Percentiles rank a stretch among this genome's conserved stretches.
Evolutionary conservation across 805 yeast species (phyloP).

Genomic region (Komagataella phaffii): DNA sequence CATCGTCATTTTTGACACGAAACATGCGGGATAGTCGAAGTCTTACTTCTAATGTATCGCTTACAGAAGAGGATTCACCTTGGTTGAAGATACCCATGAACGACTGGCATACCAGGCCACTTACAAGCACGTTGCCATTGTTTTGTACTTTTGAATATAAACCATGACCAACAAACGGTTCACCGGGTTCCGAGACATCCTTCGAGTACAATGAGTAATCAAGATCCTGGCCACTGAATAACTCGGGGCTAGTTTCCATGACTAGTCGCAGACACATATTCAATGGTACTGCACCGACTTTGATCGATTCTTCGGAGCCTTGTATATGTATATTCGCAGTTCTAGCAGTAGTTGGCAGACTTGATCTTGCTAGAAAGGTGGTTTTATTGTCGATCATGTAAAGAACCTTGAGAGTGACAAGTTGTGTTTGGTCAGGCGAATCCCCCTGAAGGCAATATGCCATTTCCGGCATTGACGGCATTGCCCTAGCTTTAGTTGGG

Average conservation of each 20-base stretch:
- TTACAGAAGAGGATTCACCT: conserved; percentile 9
- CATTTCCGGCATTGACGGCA: not conserved
- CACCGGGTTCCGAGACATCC: conserved; percentile 36
- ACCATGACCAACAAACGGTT: conserved; percentile 36
- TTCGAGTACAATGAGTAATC: conserved; percentile 33
- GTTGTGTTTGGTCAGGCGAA: not conserved
- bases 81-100: conserved; percentile 29
- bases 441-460: not conserved
- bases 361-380: conserved; percentile 27
- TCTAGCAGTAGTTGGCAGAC: conserved; percentile 20
- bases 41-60: conserved; percentile 44
- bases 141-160: conserved; percentile 19
- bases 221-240: conserved; percentile 20
- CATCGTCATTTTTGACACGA: not conserved
- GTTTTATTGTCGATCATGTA: conserved; percentile 29
- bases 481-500: not conserved
- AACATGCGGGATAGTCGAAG: conserved; percentile 26
- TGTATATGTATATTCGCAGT: conserved; percentile 23
- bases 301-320: conserved; percentile 26
- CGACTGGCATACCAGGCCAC: conserved; percentile 44
- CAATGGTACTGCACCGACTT: conserved; percentile 27
- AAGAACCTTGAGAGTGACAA: conserved; percentile 19
- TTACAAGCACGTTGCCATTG: conserved; percentile 24
- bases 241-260: conserved; percentile 31
- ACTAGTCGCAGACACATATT: conserved; percentile 30